phyloP scores from a whole-genome alignment of 2,329 filamentous ascomycete genomes.

The Zymoseptoria tritici region DNA sequence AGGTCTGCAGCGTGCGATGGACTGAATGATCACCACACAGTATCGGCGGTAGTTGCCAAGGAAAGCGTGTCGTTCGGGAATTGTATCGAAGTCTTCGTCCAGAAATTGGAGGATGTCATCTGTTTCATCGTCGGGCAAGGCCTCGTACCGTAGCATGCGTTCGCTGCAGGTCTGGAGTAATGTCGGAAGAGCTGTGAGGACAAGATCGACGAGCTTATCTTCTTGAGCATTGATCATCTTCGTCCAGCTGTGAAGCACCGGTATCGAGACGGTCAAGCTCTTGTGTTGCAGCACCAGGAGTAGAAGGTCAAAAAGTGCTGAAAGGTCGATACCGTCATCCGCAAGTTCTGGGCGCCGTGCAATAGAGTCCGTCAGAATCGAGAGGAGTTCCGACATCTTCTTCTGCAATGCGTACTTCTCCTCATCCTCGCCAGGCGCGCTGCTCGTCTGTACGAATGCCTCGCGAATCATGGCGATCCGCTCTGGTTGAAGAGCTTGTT shows the following conservation, averaged over 20 bases:
- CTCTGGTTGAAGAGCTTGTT: conserved; percentile 23
- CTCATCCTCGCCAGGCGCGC: conserved; percentile 63
- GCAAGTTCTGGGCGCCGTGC: conserved; percentile 62
- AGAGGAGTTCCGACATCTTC: conserved; percentile 89
- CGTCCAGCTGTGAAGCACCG: conserved; percentile 83
- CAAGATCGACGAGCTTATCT: conserved; percentile 59
- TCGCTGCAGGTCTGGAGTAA: conserved; percentile 77
- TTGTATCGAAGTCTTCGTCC: conserved; percentile 87
- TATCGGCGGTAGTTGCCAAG: conserved; percentile 92
- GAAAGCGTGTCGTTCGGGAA: conserved; percentile 90
- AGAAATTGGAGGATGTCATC: conserved; percentile 76
- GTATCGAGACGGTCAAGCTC: conserved; percentile 89
- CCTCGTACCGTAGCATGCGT: conserved; percentile 80
- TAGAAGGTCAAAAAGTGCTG: conserved; percentile 71
- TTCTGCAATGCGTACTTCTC: conserved; percentile 90
- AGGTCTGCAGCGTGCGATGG: conserved; percentile 72
- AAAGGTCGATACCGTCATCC: conserved; percentile 57
- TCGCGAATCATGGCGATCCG: conserved; percentile 26
- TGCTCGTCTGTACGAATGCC: conserved; percentile 22
- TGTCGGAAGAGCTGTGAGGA: conserved; percentile 58
- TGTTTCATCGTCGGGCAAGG: conserved; percentile 70
- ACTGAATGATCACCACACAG: conserved; percentile 78
- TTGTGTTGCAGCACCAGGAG: conserved; percentile 72
- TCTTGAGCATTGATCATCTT: conserved; percentile 65
- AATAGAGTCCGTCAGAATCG: conserved; percentile 75